Evolutionary conservation across 306 rosid species (phyloP).

Genomic region (Macrotyloma uniflorum): DNA sequence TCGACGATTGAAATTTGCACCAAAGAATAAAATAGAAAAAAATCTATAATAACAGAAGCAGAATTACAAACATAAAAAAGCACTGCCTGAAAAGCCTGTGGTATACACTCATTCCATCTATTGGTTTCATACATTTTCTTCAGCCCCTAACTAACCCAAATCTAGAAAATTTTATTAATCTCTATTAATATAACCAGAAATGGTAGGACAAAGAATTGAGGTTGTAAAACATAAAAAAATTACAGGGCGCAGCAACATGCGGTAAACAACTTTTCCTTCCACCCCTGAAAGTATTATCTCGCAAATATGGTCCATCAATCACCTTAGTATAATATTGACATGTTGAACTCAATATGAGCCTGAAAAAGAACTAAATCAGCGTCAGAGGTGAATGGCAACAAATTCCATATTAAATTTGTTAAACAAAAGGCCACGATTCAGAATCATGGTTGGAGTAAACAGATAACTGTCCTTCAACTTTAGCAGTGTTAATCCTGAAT

Average conservation of each 20-base stretch:
- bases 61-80: background rate
- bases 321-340: constrained; percentile 36
- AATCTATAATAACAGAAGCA: background rate
- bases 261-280: constrained; percentile 17
- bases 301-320: constrained; percentile 28
- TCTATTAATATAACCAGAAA: constrained; percentile 18
- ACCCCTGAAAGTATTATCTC: constrained; percentile 29
- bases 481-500: background rate
- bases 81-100: background rate
- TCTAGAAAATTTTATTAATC: constrained; percentile 12
- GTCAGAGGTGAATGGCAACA: background rate
- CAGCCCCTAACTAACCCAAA: constrained; percentile 10
- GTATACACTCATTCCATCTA: constrained; percentile 16
- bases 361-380: constrained; percentile 34
- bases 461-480: background rate
- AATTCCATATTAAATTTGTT: constrained; percentile 8
- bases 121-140: constrained; percentile 27
- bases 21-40: too few relatives aligned
- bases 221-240: constrained; percentile 31
- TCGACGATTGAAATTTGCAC: too few relatives aligned
- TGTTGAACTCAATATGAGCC: constrained; percentile 38
- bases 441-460: constrained; percentile 24
- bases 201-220: constrained; percentile 37
- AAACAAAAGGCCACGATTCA: background rate
- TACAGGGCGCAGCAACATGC: constrained; percentile 33